Evolutionary conservation across 1,284 basidiomycete species (phyloP).

Genomic region (Tremellales sp.): DNA sequence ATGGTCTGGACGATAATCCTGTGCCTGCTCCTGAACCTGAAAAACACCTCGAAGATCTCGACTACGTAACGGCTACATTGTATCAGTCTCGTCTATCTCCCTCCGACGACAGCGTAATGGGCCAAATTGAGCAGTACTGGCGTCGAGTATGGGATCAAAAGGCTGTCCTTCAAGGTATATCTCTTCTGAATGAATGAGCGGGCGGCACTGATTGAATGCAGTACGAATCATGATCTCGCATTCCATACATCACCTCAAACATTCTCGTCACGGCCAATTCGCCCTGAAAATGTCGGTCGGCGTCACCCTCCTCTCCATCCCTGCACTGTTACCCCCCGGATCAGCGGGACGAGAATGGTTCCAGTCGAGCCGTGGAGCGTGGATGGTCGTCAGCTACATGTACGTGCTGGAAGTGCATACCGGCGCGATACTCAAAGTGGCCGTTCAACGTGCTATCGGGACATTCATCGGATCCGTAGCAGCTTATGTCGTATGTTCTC

Average conservation of each 20-base stretch:
- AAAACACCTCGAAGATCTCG: conserved; percentile 18
- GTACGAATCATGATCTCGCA: conserved; percentile 36
- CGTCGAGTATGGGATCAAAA: conserved; percentile 33
- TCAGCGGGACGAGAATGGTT: conserved; percentile 46
- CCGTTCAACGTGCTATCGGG: conserved; percentile 48
- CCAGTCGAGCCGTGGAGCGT: conserved; percentile 44
- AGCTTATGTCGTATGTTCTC: conserved; percentile 44
- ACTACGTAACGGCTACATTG: conserved; percentile 23
- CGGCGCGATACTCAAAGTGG: conserved; percentile 50
- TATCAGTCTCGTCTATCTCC: conserved; percentile 4
- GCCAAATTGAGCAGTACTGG: conserved; percentile 19
- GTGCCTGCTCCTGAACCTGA: conserved; percentile 5
- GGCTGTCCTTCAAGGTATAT: conserved; percentile 18
- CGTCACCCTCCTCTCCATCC: conserved; percentile 48
- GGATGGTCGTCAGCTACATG: conserved; percentile 49
- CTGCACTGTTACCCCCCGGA: conserved; percentile 42
- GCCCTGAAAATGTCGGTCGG: conserved; percentile 50
- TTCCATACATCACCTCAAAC: conserved; percentile 32
- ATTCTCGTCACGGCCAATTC: conserved; percentile 49
- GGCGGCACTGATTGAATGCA: conserved; percentile 4
- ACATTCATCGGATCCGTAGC: conserved; percentile 49
- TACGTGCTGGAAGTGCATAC: conserved; percentile 52
- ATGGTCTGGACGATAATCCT: conserved; percentile 9
- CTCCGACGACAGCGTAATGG: background rate
- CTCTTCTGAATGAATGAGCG: background rate